Base-by-base conservation (phyloP, 352 stramenopile species). In the Phytophthora foliorum region DNA sequence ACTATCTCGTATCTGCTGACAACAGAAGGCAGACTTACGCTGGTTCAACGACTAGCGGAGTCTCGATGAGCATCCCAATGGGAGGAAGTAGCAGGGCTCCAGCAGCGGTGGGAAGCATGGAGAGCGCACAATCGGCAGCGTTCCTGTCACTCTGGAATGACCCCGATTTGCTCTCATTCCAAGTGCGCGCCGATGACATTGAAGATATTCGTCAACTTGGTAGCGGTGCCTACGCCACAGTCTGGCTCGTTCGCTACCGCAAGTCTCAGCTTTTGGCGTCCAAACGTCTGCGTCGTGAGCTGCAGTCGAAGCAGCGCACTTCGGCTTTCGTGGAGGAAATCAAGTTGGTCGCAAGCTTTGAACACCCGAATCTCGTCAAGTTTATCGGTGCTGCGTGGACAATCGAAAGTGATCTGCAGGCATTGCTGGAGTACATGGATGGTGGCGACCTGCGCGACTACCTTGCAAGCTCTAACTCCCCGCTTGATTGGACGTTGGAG, bases 341-440 rank as follows among this genome's bases (percentile, higher is more conserved):
- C 31, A 73, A 75, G 22, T 34, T 81, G n/a, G 64, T 80, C 14
- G 69, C 77, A 19, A 65, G 62, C 44, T 80, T 82, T 29, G 66
- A 77, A 7, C 77, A 85, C 36, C 65, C 74, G 10, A 78, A 79
- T 49, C 78, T 85, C 42, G 74, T 82, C 7, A 57, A 60, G 24
- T 51, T 82, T 9, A 56, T 79, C n/a, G 77, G 74, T 22, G 72
- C 69, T 21, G 71, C 77, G 7, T 82, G 77, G 70, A 81, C 68
- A 5, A 62, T 72, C 38, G 74, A 77, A 19, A 66, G 56, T 16
- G 75, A 85, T 56, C 49, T 85, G 14, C 61, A 77, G 39, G 67
- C 72, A 16, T 54, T 85, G 38, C 63, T 74, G 0, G 77, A 85
- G 66, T 85, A 72, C 31, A 78, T 85, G 71, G 65, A 72, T 22